Percentiles rank a stretch among this genome's conserved stretches.
Evolutionary conservation across 2,329 filamentous ascomycete species (phyloP).

Genomic region (Camillea tinctor): DNA sequence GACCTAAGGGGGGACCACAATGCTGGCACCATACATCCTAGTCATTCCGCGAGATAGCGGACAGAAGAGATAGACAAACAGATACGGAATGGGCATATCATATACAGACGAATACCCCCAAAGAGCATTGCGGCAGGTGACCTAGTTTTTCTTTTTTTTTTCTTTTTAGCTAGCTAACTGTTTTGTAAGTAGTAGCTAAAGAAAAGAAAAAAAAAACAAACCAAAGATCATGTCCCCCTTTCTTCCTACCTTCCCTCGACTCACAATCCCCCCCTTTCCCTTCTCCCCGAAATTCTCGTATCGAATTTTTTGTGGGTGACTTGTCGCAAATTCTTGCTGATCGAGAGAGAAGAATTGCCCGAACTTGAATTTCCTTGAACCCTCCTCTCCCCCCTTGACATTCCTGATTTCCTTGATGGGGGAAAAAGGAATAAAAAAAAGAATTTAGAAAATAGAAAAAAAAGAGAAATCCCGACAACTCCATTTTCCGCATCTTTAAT

Average conservation of each 20-base stretch:
- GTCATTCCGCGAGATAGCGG: background rate
- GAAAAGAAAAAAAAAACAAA: background rate
- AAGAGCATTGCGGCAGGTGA: background rate
- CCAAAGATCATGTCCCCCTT: too few relatives aligned
- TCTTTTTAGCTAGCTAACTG: background rate
- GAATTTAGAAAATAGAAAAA: background rate
- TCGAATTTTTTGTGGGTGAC: background rate
- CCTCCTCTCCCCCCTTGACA: conserved; percentile 7
- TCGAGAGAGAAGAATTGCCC: conserved; percentile 6
- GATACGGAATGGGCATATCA: background rate
- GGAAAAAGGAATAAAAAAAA: background rate
- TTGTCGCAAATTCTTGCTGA: background rate
- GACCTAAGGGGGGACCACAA: background rate
- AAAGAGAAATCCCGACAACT: conserved; percentile 26
- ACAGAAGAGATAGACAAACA: background rate
- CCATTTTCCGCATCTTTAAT: conserved; percentile 18
- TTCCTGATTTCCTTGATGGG: conserved; percentile 22
- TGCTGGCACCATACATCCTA: background rate
- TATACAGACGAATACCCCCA: background rate
- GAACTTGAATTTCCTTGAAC: conserved; percentile 17
- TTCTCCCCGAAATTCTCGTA: background rate
- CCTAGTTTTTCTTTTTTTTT: too few relatives aligned
- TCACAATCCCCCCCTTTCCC: too few relatives aligned
- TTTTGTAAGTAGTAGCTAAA: background rate
- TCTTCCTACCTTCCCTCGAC: too few relatives aligned